phyloP scores from a whole-genome alignment of 768 basidiomycete genomes.

The Clathrus columnatus region DNA sequence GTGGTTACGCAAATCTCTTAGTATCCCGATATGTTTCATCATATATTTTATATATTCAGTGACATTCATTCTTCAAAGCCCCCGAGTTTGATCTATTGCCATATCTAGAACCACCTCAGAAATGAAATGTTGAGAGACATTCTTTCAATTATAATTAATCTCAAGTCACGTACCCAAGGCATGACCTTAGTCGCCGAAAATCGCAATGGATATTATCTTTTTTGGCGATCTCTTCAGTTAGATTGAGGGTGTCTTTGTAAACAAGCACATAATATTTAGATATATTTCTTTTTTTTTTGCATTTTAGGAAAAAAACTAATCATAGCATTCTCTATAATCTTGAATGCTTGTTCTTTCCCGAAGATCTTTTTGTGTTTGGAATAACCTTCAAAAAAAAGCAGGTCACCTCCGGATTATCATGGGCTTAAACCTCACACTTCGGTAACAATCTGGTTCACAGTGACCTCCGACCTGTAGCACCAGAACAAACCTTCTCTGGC shows the following conservation, averaged over 20 bases:
- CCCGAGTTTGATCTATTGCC: no score
- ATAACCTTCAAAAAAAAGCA: not conserved
- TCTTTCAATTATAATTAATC: no score
- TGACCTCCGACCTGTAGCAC: slow-evolving; percentile 47
- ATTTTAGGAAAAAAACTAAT: slow-evolving; percentile 15
- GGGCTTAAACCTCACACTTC: not conserved
- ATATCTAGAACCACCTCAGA: no score
- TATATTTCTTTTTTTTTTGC: no score
- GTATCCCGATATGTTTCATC: no score
- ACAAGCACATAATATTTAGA: not conserved
- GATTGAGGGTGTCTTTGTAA: not conserved
- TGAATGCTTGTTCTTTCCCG: slow-evolving; percentile 39
- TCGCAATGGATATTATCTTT: no score
- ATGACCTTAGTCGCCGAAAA: no score
- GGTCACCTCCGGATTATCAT: not conserved
- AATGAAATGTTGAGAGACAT: no score
- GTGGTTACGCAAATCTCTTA: no score
- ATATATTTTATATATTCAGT: no score
- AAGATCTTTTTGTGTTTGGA: not conserved
- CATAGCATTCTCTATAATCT: slow-evolving; percentile 29
- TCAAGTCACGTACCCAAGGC: no score
- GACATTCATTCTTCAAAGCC: no score
- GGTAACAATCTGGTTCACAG: not conserved
- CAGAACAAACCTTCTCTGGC: slow-evolving; percentile 70
- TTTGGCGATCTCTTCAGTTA: not conserved